Percentiles rank a stretch among this genome's conserved stretches.
phyloP scores from a whole-genome alignment of 2,329 filamentous ascomycete species.

The Aspergillus eucalypticola region DNA sequence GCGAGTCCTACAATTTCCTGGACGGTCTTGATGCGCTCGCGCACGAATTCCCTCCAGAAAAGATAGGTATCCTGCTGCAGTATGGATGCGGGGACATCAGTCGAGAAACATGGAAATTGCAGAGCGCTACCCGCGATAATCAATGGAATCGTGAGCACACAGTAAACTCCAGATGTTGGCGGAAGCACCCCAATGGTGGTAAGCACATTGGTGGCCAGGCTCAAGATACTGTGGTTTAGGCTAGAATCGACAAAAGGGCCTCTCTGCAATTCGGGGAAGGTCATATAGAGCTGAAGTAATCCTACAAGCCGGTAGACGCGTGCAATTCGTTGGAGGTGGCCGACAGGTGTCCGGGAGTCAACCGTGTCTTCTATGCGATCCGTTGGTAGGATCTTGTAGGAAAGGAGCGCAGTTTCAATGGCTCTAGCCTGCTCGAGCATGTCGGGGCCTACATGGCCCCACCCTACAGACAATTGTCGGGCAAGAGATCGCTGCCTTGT shows the following conservation, averaged over 20 bases:
- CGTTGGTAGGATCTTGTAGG: neutral
- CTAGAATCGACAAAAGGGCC: neutral
- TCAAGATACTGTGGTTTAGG: neutral
- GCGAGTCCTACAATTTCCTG: neutral
- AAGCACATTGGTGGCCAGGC: slow-evolving; percentile 1
- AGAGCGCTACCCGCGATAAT: slow-evolving; percentile 8
- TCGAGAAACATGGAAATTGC: neutral
- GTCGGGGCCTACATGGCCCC: neutral
- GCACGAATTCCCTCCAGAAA: slow-evolving; percentile 1
- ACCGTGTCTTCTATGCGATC: neutral
- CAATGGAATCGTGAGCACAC: slow-evolving; percentile 5
- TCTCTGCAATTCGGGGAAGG: slow-evolving; percentile 1
- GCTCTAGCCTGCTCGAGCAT: neutral
- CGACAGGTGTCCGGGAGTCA: neutral
- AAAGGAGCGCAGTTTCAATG: neutral
- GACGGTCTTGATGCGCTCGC: neutral
- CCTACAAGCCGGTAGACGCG: slow-evolving; percentile 1
- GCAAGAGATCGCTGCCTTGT: neutral
- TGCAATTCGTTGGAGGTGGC: neutral
- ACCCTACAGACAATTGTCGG: neutral
- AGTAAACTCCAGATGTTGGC: slow-evolving; percentile 2
- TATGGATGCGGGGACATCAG: neutral
- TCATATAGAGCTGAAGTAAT: slow-evolving; percentile 5
- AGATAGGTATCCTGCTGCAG: neutral
- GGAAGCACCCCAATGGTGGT: slow-evolving; percentile 1